Evolutionary conservation across 441 rosid species (phyloP).

Genomic region (Aleurites moluccanus): DNA sequence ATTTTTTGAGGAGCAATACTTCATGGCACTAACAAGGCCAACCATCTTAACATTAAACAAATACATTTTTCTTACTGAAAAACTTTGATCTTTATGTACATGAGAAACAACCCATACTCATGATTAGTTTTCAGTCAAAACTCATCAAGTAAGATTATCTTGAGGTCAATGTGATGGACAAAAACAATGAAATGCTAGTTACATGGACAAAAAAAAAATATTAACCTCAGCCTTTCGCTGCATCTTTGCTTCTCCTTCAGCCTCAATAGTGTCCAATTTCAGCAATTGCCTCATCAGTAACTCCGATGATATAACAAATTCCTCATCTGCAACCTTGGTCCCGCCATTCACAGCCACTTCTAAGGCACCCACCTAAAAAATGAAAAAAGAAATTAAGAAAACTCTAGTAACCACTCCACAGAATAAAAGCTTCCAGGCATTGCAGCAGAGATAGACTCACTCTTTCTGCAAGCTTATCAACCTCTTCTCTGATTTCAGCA

Average conservation of each 20-base stretch:
- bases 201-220: conserved; percentile 11
- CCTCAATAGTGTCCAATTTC: conserved; percentile 75
- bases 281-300: conserved; percentile 86
- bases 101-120: neutral
- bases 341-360: conserved; percentile 68
- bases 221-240: conserved; percentile 91
- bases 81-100: neutral
- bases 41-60: neutral
- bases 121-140: neutral
- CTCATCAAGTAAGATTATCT: neutral
- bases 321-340: conserved; percentile 55
- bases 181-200: neutral
- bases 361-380: conserved; percentile 59
- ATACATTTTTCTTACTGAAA: conserved; percentile 1
- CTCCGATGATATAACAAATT: conserved; percentile 65
- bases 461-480: conserved; percentile 72
- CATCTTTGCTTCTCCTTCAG: conserved; percentile 80
- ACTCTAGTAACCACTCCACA: neutral
- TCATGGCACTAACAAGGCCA: neutral
- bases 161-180: neutral
- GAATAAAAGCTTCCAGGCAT: neutral
- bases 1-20: neutral
- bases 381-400: neutral
- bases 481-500: conserved; percentile 48
- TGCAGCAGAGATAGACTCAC: conserved; percentile 33